Percentiles rank a stretch among this genome's conserved stretches.
Evolutionary conservation across 2,329 filamentous ascomycete genomes (phyloP).

Genomic region (Alternaria sp.): DNA sequence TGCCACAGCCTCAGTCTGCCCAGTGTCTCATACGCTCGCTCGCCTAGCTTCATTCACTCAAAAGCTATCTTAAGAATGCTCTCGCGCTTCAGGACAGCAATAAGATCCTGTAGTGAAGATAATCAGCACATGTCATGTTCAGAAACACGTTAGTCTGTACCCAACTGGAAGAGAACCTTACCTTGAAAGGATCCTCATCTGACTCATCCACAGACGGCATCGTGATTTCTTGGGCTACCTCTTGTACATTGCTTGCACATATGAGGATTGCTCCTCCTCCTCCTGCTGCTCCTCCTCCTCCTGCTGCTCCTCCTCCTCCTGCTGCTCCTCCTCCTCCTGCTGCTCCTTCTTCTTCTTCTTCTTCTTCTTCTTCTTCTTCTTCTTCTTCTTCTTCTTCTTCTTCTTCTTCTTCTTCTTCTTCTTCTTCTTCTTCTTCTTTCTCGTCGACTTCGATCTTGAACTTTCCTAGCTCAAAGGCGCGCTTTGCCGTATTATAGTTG

Average conservation of each 20-base stretch:
- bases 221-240: not conserved
- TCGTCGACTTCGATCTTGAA: not conserved
- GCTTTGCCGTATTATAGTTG: conserved; percentile 1
- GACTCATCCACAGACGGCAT: not conserved
- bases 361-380: too few relatives aligned
- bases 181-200: conserved; percentile 21
- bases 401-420: too few relatives aligned
- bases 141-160: not conserved
- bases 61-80: conserved; percentile 18
- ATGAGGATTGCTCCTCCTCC: too few relatives aligned
- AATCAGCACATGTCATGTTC: not conserved
- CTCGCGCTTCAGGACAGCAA: conserved; percentile 15
- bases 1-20: not conserved
- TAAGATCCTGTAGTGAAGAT: conserved; percentile 5
- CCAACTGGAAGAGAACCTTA: not conserved
- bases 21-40: not conserved
- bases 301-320: fast-evolving
- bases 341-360: too few relatives aligned
- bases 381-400: too few relatives aligned
- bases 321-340: too few relatives aligned
- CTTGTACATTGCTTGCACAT: not conserved
- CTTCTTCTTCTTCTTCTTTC: too few relatives aligned
- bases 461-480: not conserved
- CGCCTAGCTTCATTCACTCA: not conserved
- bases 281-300: too few relatives aligned